Base-by-base conservation (phyloP, 495 filamentous ascomycete species). In the Aspergillus nidulans region DNA sequence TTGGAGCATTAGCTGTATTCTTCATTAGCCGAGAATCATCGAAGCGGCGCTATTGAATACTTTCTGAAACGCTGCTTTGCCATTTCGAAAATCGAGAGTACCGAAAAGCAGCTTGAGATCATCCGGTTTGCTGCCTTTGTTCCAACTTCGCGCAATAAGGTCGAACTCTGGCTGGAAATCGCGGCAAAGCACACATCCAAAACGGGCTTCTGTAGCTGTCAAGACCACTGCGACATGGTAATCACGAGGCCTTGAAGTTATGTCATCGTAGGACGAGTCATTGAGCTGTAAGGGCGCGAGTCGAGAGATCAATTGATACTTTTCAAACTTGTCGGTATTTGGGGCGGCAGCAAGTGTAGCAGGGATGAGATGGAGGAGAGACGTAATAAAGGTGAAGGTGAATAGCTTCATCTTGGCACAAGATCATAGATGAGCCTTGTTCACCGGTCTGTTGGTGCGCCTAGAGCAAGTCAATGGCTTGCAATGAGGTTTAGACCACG, bases 81-180 rank as follows among this genome's bases (percentile, higher is more conserved):
- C 94, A 60, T 96, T 84, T 25, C 75, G 66, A 65, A 97, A 99
- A 62, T 99, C 94, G 57, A 97, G 76, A 13, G 91, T 95, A 26
- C 83, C 89, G 73, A 90, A 95, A 46, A 96, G 64, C 51, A 95
- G 59, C 50, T 87, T 78, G 34, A 88, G 82, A 24, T 85, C 85
- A 38, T 82, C 87, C 28, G 77, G 69, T 72, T 86, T 89, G 68
- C 91, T 84, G 2, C 88, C 90, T 64, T 84, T 88, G 55, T 78
- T 79, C 94, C 94, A 99, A 75, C 90, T 95, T 65, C 82, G 88
- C 15, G 82, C 80, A 28, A 99, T 80, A 20, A 99, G 68, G 21
- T 96, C 89, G 86, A 91, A 99, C 72, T 99, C 95, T 1, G 94
- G 87, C 64, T 94, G 85, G 71, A 97, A 96, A 50, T 95, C 88